Conservation (phyloP, 1,139 yeast species). For the Zygosaccharomyces sapae region DNA sequence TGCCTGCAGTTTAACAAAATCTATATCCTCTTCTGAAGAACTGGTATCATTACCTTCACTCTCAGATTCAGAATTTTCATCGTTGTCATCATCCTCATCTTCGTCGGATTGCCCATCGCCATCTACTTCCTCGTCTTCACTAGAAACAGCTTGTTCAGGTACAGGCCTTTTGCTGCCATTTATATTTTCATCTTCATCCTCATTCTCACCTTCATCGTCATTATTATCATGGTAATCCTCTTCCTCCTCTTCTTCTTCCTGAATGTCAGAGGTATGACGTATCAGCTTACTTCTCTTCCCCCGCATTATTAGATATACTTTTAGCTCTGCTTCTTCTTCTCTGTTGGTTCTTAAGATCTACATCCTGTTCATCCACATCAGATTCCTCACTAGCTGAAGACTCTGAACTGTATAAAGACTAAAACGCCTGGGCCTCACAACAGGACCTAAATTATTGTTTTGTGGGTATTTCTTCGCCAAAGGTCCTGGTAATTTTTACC, state of each 20-base stretch:
- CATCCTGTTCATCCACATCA: constrained; percentile 17
- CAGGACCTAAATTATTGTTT: neutral
- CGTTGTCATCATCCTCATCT: constrained; percentile 32
- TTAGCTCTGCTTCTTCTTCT: constrained; percentile 18
- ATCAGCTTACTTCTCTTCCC: constrained; percentile 35
- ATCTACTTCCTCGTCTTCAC: too few relatives aligned
- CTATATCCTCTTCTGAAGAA: constrained; percentile 64
- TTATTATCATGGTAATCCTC: constrained; percentile 17
- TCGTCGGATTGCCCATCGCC: constrained; percentile 22
- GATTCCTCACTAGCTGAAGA: constrained; percentile 33
- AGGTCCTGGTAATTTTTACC: constrained; percentile 26
- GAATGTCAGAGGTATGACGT: constrained; percentile 19
- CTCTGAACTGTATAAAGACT: constrained; percentile 36
- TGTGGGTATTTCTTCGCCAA: constrained; percentile 3
- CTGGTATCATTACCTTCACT: constrained; percentile 44
- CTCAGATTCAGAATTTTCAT: constrained; percentile 40
- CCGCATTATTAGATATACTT: constrained; percentile 26
- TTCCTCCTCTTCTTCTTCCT: constrained; percentile 23
- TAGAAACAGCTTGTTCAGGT: constrained; percentile 25
- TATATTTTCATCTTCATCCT: too few relatives aligned
- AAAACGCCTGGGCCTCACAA: constrained; percentile 34
- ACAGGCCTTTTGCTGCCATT: neutral
- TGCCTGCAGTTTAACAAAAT: constrained; percentile 65
- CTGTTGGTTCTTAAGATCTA: constrained; percentile 12
- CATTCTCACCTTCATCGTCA: neutral